Conservation (phyloP, 2,329 filamentous ascomycete genomes). For the Ceratocystis ficicola region DNA sequence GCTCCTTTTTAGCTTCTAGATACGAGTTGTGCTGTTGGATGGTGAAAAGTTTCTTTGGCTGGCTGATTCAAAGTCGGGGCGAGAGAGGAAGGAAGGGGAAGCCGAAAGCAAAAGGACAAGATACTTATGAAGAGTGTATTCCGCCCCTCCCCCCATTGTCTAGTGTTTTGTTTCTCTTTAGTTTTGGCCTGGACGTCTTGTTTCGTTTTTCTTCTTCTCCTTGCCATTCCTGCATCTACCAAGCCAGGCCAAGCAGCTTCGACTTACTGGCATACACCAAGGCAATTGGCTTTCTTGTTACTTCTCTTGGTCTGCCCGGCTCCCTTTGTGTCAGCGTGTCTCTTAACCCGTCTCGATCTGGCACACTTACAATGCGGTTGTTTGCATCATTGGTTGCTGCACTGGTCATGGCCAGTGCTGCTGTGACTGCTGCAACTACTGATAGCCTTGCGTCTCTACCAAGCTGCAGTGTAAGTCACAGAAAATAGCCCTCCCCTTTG, state of each 20-base stretch:
- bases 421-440: neutral
- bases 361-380: neutral
- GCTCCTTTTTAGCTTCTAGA: neutral
- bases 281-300: no score
- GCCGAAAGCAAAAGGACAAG: no score
- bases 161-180: no score
- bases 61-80: no score
- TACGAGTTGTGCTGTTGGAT: no score
- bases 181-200: neutral
- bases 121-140: no score
- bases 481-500: no score
- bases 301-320: neutral
- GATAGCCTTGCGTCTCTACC: neutral
- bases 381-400: neutral
- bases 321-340: neutral
- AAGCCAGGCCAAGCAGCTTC: no score
- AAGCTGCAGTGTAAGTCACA: slow-evolving; percentile 9
- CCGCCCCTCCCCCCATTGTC: no score
- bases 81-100: no score
- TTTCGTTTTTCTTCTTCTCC: neutral
- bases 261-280: no score
- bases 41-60: no score
- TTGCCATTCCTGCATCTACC: neutral
- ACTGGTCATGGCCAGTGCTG: neutral
- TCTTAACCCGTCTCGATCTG: neutral